A percentile compares a stretch with the other conserved stretches of the same genome.
Conservation (phyloP, 2,329 filamentous ascomycete species). For the Thermoascus crustaceus region DNA sequence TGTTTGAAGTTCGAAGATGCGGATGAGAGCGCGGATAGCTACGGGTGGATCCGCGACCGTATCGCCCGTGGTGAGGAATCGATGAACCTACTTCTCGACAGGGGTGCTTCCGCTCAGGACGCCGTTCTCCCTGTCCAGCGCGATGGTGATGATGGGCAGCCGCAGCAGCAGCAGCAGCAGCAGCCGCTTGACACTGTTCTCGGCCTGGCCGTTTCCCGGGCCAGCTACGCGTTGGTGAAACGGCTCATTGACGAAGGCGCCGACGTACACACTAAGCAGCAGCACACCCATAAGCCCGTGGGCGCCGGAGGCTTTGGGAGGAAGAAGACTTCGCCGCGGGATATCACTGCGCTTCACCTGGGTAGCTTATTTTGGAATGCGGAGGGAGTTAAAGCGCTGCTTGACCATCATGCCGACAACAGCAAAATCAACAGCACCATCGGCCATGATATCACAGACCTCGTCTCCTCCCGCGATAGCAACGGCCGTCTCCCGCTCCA, state of each 20-base stretch:
- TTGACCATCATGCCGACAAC: too few species aligned
- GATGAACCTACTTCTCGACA: constrained; percentile 2
- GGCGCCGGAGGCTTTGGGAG: not conserved
- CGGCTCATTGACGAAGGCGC: constrained; percentile 12
- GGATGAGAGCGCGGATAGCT: not conserved
- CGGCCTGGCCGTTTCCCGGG: constrained; percentile 8
- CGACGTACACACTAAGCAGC: constrained; percentile 8
- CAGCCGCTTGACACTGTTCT: constrained; percentile 2
- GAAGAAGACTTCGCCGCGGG: too few species aligned
- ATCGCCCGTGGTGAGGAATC: not conserved
- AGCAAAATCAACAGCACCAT: constrained; percentile 5
- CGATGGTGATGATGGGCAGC: not conserved
- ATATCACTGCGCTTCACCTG: constrained; percentile 2
- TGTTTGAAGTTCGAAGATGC: not conserved
- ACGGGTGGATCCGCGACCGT: not conserved
- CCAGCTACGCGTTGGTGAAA: constrained; percentile 8
- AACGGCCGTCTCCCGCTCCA: constrained; percentile 11
- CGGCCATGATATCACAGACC: constrained; percentile 3
- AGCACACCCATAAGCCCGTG: constrained; percentile 2
- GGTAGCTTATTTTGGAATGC: constrained; percentile 5
- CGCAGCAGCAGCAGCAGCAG: not conserved
- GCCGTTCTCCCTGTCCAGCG: not conserved
- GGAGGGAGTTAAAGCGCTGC: constrained; percentile 1
- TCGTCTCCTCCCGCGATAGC: constrained; percentile 8
- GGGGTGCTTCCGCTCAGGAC: constrained; percentile 2